Evolutionary conservation across 768 basidiomycete species (phyloP).

Genomic region (Lepiota venenata): DNA sequence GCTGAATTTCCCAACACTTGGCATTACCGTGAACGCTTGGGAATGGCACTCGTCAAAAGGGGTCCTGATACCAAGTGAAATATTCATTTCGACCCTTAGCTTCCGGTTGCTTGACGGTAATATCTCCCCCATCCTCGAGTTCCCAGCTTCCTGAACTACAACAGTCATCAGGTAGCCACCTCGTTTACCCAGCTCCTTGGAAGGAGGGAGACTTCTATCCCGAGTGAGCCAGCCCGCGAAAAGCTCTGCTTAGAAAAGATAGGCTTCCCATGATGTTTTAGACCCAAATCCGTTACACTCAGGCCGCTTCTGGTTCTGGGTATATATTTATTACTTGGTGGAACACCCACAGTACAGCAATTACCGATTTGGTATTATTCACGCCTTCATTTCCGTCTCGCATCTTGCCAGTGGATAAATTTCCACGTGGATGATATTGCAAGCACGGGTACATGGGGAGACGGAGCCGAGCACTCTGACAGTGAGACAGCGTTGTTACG

Average conservation of each 20-base stretch:
- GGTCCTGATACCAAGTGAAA: not conserved
- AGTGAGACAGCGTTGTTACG: not conserved
- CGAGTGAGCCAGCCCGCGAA: not conserved
- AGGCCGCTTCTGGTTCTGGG: not conserved
- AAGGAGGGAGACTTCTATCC: not conserved
- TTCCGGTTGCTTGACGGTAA: not conserved
- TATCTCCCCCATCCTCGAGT: not conserved
- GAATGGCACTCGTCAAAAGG: not conserved
- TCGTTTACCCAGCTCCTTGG: too few species aligned
- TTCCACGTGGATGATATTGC: not conserved
- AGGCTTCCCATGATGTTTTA: conserved; percentile 2
- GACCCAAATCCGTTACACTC: not conserved
- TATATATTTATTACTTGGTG: not conserved
- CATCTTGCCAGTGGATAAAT: conserved; percentile 1
- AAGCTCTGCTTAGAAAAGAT: not conserved
- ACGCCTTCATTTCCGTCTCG: conserved; percentile 8
- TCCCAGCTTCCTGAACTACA: too few species aligned
- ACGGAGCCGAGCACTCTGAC: not conserved
- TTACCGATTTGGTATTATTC: conserved; percentile 1
- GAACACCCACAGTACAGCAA: not conserved
- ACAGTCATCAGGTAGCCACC: too few species aligned
- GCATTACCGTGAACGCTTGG: conserved; percentile 2
- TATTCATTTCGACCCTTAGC: not conserved
- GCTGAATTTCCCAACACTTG: conserved; percentile 6
- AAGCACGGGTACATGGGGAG: not conserved